Percentiles rank a stretch among this genome's conserved stretches.
Conservation (phyloP, 2,329 filamentous ascomycete genomes). For the Neofusicoccum ribis region DNA sequence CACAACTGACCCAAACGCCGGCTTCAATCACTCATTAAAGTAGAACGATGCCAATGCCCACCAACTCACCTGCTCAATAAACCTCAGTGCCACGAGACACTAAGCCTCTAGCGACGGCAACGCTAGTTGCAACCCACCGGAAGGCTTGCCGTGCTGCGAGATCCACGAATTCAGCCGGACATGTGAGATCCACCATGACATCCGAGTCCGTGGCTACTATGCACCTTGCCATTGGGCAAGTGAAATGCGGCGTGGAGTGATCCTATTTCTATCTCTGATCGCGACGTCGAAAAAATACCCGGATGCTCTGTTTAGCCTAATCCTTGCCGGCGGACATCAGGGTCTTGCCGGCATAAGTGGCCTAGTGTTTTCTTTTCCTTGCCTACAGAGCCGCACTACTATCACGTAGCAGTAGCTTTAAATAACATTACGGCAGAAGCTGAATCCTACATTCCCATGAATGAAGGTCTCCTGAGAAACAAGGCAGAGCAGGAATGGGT, state of each 20-base stretch:
- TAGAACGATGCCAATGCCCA: background rate
- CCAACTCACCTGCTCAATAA: background rate
- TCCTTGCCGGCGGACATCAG: slow-evolving; percentile 1
- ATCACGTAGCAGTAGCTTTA: background rate
- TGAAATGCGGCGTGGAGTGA: background rate
- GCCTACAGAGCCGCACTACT: background rate
- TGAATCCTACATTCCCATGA: background rate
- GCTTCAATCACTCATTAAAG: too few relatives aligned
- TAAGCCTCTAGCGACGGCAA: background rate
- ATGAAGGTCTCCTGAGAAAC: background rate
- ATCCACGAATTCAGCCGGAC: background rate
- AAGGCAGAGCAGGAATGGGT: background rate
- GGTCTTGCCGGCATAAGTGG: background rate
- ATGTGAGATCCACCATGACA: background rate
- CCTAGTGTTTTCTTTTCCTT: background rate
- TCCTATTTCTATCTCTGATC: background rate
- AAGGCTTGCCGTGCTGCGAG: background rate
- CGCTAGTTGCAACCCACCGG: background rate
- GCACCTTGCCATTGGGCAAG: background rate
- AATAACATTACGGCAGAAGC: too few relatives aligned
- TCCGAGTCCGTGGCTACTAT: background rate
- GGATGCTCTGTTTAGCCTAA: slow-evolving; percentile 3
- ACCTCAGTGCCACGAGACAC: background rate
- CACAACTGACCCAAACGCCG: too few relatives aligned
- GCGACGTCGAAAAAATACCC: background rate